These are phyloP conservation scores for Picochlorum costavermella DNA, from an alignment of 139 green algal species.

Conservation along the genomic window DNA sequence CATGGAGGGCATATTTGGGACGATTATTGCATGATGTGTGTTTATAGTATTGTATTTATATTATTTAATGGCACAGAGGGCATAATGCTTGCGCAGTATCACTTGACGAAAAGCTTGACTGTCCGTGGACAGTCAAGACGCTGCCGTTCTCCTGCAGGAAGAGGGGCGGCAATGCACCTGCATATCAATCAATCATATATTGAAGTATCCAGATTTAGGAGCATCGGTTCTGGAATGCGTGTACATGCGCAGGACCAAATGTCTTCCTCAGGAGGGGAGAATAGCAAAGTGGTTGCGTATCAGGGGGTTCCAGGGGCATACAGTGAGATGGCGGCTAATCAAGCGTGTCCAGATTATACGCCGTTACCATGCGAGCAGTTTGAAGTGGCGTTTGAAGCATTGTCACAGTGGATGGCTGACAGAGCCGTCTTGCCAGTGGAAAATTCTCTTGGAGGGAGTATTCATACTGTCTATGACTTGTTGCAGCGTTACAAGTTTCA, in stretches of 20 bases:
- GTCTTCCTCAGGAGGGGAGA: not conserved
- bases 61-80: too few relatives aligned
- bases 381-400: conserved; percentile 84
- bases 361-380: conserved; percentile 91
- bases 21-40: too few relatives aligned
- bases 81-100: too few relatives aligned
- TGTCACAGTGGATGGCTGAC: conserved; percentile 57
- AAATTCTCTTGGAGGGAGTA: conserved; percentile 73
- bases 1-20: too few relatives aligned
- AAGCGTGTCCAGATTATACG: conserved; percentile 67
- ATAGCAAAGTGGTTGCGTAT: conserved; percentile 44
- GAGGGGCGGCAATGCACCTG: too few relatives aligned
- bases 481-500: conserved; percentile 75
- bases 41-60: too few relatives aligned
- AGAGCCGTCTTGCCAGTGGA: conserved; percentile 71
- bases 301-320: conserved; percentile 93
- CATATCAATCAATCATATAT: too few relatives aligned
- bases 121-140: too few relatives aligned
- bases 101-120: too few relatives aligned
- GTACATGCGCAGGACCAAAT: not conserved
- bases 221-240: not conserved
- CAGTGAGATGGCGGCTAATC: conserved; percentile 78
- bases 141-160: too few relatives aligned
- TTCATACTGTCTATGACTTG: conserved; percentile 86
- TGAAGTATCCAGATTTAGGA: not conserved